Percentiles rank a stretch among this genome's conserved stretches.
These are phyloP conservation scores for Viola pubescens DNA, from an alignment of 441 rosid species.

Conservation along the genomic window DNA sequence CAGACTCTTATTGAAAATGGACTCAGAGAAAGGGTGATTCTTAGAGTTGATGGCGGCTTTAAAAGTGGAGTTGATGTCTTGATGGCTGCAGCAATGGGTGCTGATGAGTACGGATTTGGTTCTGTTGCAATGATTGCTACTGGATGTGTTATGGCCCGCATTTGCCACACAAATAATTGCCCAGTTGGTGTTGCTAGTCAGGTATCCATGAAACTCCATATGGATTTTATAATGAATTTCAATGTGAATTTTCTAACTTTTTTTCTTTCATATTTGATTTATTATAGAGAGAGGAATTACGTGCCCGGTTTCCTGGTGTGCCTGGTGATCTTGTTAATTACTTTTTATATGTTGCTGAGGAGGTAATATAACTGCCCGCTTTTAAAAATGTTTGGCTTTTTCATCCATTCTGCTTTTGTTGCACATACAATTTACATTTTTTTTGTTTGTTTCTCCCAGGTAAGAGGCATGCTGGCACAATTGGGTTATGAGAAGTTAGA, in stretches of 20 bases:
- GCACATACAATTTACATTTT: neutral
- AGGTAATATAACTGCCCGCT: slow-evolving; percentile 42
- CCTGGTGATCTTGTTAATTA: slow-evolving; percentile 98
- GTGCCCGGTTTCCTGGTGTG: slow-evolving; percentile 98
- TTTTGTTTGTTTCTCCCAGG: slow-evolving; percentile 34
- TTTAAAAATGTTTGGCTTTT: neutral
- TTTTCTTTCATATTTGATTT: slow-evolving; percentile 12
- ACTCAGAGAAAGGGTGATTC: slow-evolving; percentile 93
- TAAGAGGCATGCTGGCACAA: slow-evolving; percentile 89
- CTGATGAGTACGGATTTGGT: slow-evolving; percentile 98
- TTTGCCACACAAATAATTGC: slow-evolving; percentile 97
- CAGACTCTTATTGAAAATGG: slow-evolving; percentile 93
- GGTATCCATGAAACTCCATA: slow-evolving; percentile 33
- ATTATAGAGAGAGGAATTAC: slow-evolving; percentile 83
- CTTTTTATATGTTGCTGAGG: slow-evolving; percentile 97
- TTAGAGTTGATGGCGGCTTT: slow-evolving; percentile 96
- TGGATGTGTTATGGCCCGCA: slow-evolving; percentile 99
- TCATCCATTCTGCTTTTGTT: neutral
- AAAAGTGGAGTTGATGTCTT: slow-evolving; percentile 94
- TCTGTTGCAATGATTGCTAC: slow-evolving; percentile 99
- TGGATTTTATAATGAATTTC: slow-evolving; percentile 10
- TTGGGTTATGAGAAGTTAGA: slow-evolving; percentile 86
- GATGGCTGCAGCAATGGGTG: slow-evolving; percentile 99
- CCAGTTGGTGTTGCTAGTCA: slow-evolving; percentile 99
- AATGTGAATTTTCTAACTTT: slow-evolving; percentile 10